Base-by-base conservation (phyloP, 1,284 basidiomycete species). In the Vanrija pseudolonga region DNA sequence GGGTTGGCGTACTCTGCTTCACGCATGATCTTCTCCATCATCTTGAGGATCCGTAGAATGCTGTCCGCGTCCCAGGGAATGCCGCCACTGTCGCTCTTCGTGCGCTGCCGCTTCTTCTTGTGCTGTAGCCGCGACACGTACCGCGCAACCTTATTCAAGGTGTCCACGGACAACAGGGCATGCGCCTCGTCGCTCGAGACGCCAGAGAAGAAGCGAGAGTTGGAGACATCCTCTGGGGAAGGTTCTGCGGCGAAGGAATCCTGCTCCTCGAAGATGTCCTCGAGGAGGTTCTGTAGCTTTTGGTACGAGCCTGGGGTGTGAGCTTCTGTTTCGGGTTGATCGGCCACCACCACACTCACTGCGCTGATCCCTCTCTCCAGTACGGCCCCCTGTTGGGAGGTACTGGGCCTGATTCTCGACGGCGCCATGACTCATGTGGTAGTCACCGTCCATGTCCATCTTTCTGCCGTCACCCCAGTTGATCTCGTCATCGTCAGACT, bases 221-320 rank as follows among this genome's bases (percentile, higher is more conserved):
- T 44, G 0, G 56, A 47, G 14, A 90, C 74, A 52, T 85, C 83
- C 14, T 75, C 68, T 5, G 79, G 60, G 39, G 83, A 80, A 1
- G 83, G 77, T 55, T 88, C 85, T 1, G 85, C 80, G 3, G 87
- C 82, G 19, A 95, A 79, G 0, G 82, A 73, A 67, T 95, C 92
- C 67, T 94, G 88, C 0, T 90, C 89, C 68, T 94, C 90, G 61
- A 94, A 89, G 19, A 95, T 83, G 53, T 94, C 90, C 57, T 94
- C 90, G 1, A 94, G 78, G 18, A 87, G 71, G 6, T 80, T 80
- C 2, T 79, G 80, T 6, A 95, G 79, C 68, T 88, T 92, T 66
- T 90, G 85, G 8, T 90, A 75, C 0, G 87, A 85, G 2, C 75
- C 87, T 90, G 62, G 9, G 38, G 18, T n/a, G 39, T 42, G 45